phyloP scores from a whole-genome alignment of 208 protist species.

The Leishmania arabica region DNA sequence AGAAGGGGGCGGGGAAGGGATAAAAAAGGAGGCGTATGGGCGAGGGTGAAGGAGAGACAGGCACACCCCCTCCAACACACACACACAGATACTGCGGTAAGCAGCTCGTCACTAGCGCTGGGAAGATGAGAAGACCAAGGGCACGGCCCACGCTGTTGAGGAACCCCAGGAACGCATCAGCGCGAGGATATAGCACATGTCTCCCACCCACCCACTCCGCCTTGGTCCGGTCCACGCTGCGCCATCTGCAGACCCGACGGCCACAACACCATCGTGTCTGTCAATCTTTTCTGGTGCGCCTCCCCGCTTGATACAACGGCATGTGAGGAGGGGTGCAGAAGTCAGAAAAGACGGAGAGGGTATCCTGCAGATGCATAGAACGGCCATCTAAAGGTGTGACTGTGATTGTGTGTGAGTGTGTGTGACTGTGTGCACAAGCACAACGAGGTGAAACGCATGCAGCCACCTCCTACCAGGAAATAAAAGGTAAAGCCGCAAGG shows the following conservation, averaged over 20 bases:
- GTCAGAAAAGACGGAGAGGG: neutral
- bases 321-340: neutral
- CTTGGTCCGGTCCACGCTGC: neutral
- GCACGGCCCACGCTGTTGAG: neutral
- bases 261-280: neutral
- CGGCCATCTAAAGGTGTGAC: neutral
- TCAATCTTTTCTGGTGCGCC: neutral
- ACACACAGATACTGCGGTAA: neutral
- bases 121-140: neutral
- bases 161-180: neutral
- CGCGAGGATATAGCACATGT: neutral
- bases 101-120: neutral
- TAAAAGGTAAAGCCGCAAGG: neutral
- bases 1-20: constrained; percentile 13
- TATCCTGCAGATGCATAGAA: neutral
- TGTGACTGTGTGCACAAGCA: neutral
- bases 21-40: constrained; percentile 9
- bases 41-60: neutral
- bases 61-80: neutral
- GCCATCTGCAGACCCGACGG: neutral
- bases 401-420: neutral
- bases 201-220: neutral
- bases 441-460: neutral
- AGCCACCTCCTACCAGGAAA: neutral
- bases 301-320: neutral